Conservation (phyloP, 2,329 filamentous ascomycete genomes). For the Ascochyta viciae-villosae region DNA sequence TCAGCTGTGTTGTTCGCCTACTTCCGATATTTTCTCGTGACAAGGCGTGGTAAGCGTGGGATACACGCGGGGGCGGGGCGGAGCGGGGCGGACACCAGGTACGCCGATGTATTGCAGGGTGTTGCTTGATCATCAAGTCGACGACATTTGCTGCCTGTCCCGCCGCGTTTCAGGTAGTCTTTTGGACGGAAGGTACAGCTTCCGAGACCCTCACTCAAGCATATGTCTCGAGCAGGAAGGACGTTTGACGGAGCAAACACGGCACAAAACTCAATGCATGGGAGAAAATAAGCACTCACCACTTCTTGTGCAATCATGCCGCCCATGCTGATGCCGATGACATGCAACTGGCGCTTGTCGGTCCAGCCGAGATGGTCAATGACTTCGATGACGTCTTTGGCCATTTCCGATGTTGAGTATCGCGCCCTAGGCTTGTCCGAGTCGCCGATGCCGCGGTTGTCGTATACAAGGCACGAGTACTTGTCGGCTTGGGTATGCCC, state of each 20-base stretch:
- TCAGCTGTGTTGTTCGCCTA: slow-evolving; percentile 1
- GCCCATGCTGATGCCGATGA: slow-evolving; percentile 83
- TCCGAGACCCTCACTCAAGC: slow-evolving; percentile 25
- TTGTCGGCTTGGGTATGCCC: slow-evolving; percentile 71
- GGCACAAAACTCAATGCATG: slow-evolving; percentile 15
- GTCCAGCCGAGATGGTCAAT: slow-evolving; percentile 74
- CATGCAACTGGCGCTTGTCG: slow-evolving; percentile 64
- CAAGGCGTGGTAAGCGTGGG: background rate
- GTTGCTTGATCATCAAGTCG: slow-evolving; percentile 24
- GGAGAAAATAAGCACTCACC: slow-evolving; percentile 45
- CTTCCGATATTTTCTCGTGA: background rate
- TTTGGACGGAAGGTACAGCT: slow-evolving; percentile 33
- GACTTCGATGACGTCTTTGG: slow-evolving; percentile 76
- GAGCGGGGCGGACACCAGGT: slow-evolving; percentile 25
- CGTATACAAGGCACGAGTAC: slow-evolving; percentile 78
- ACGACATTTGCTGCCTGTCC: slow-evolving; percentile 26
- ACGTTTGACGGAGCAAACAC: background rate
- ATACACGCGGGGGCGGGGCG: slow-evolving; percentile 26
- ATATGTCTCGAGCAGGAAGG: background rate
- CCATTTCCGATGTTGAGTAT: slow-evolving; percentile 87
- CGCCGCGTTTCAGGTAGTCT: slow-evolving; percentile 15
- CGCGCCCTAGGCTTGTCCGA: slow-evolving; percentile 78
- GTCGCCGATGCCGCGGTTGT: slow-evolving; percentile 85
- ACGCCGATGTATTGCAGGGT: slow-evolving; percentile 33
- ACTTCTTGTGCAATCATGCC: slow-evolving; percentile 94